phyloP scores from a whole-genome alignment of 1,284 basidiomycete species.

The Anthracocystis setariae region DNA sequence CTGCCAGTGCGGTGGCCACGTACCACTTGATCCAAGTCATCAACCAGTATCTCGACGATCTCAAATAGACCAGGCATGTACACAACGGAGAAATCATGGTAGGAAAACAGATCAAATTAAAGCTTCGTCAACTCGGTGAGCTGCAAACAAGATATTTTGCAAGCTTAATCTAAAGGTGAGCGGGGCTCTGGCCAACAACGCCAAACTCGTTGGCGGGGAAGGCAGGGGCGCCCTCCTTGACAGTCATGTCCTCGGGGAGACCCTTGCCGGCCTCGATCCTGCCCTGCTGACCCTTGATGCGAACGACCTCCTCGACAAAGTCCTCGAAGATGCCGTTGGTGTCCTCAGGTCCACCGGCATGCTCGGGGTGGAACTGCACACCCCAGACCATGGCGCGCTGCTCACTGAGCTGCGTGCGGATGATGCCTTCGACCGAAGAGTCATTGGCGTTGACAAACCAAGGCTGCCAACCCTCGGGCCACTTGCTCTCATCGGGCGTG shows the following conservation, averaged over 20 bases:
- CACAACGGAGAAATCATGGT: not conserved
- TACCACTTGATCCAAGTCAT: conserved; percentile 37
- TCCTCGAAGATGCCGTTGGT: conserved; percentile 65
- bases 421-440: conserved; percentile 65
- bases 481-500: conserved; percentile 59
- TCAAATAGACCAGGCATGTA: conserved; percentile 5
- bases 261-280: conserved; percentile 26
- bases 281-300: conserved; percentile 51
- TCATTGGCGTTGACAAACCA: conserved; percentile 68
- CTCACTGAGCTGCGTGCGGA: conserved; percentile 47
- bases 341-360: conserved; percentile 66
- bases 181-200: conserved; percentile 36
- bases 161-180: conserved; percentile 19
- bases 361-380: conserved; percentile 67
- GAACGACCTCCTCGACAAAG: conserved; percentile 63
- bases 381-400: conserved; percentile 61
- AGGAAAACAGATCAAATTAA: conserved; percentile 10
- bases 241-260: conserved; percentile 24
- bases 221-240: conserved; percentile 36
- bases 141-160: not conserved
- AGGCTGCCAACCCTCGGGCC: conserved; percentile 64
- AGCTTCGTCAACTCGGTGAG: not conserved
- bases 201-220: conserved; percentile 43
- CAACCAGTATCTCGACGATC: conserved; percentile 15
- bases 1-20: conserved; percentile 40